A percentile compares a stretch with the other conserved stretches of the same genome.
Evolutionary conservation across 2,329 filamentous ascomycete genomes (phyloP).

Genomic region (Fusarium heterosporum): DNA sequence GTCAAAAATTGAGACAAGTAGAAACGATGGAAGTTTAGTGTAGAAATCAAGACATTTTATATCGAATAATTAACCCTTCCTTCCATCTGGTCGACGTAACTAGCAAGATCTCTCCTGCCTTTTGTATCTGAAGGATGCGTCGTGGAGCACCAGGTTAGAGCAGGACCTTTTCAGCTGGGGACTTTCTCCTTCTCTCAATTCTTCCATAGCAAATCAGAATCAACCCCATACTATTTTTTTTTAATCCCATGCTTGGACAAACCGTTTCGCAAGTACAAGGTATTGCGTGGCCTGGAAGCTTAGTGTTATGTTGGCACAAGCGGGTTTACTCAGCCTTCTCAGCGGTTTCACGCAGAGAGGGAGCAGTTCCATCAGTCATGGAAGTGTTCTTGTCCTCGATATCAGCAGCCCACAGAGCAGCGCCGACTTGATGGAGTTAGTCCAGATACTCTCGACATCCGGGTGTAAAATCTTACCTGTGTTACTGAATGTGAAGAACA

Average conservation of each 20-base stretch:
- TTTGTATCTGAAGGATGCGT: neutral
- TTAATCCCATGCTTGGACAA: neutral
- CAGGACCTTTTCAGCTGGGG: neutral
- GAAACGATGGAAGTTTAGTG: neutral
- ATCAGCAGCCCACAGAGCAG: slow-evolving; percentile 93
- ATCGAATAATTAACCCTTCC: neutral
- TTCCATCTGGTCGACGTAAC: neutral
- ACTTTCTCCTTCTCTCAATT: neutral
- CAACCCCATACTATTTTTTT: neutral
- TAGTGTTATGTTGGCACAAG: slow-evolving; percentile 3
- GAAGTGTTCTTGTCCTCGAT: slow-evolving; percentile 70
- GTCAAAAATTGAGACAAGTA: slow-evolving; percentile 22
- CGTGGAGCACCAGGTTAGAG: neutral
- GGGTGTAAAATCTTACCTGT: slow-evolving; percentile 62
- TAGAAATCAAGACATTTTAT: slow-evolving; percentile 17
- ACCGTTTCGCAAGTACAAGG: slow-evolving; percentile 8
- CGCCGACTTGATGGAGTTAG: slow-evolving; percentile 71
- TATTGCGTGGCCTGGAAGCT: slow-evolving; percentile 13
- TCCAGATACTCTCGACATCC: neutral
- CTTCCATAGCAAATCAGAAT: neutral
- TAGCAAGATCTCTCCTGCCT: slow-evolving; percentile 3
- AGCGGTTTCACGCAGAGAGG: slow-evolving; percentile 61
- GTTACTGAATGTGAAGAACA: slow-evolving; percentile 91
- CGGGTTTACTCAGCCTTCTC: slow-evolving; percentile 59
- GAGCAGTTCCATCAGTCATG: slow-evolving; percentile 64